These are phyloP conservation scores for Hygrocybe coccinea DNA, from an alignment of 768 basidiomycete species.

Conservation along the genomic window DNA sequence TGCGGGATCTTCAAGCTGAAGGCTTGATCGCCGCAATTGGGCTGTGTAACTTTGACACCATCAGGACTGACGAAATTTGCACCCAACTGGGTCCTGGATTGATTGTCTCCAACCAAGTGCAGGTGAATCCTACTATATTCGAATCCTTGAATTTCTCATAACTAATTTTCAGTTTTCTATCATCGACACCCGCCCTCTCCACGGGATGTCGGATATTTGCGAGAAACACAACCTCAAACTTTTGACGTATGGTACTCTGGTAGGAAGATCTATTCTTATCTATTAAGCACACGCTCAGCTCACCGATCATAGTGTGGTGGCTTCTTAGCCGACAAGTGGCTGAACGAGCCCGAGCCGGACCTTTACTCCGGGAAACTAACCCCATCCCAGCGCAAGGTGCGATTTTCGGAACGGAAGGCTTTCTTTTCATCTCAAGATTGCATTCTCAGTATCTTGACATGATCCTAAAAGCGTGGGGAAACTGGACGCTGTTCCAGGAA, in stretches of 20 bases:
- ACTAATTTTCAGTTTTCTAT: constrained; percentile 59
- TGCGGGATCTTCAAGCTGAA: constrained; percentile 55
- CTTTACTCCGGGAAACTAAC: constrained; percentile 62
- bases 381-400: constrained; percentile 78
- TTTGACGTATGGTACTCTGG: constrained; percentile 78
- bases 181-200: constrained; percentile 71
- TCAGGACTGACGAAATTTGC: constrained; percentile 75
- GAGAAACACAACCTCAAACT: constrained; percentile 67
- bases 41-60: constrained; percentile 77
- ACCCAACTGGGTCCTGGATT: constrained; percentile 62
- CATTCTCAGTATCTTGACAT: constrained; percentile 71
- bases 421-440: background rate
- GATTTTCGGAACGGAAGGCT: constrained; percentile 7
- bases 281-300: constrained; percentile 1
- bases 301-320: constrained; percentile 62
- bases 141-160: background rate
- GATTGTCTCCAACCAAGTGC: constrained; percentile 80
- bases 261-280: constrained; percentile 31
- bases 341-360: constrained; percentile 64
- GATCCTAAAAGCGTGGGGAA: constrained; percentile 75
- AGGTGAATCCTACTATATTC: constrained; percentile 41
- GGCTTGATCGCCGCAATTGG: constrained; percentile 64
- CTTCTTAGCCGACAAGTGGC: constrained; percentile 74
- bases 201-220: constrained; percentile 76
- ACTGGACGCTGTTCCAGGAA: constrained; percentile 68